Percentiles rank a stretch among this genome's conserved stretches.
phyloP scores from a whole-genome alignment of 2,329 filamentous ascomycete genomes.

The Domatiomyces globalis region DNA sequence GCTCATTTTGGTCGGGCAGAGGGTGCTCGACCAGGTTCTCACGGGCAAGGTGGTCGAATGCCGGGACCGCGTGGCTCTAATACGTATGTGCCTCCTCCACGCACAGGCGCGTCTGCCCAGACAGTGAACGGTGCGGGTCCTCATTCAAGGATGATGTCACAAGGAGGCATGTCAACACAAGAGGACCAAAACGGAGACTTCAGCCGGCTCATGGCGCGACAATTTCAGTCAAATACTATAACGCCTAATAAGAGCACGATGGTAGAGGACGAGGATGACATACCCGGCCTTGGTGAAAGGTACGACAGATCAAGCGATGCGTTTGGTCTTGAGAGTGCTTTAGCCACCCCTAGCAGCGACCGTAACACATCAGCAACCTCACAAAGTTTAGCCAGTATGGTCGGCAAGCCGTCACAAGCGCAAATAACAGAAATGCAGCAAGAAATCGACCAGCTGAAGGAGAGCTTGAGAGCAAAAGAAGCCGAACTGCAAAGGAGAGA shows the following conservation, averaged over 20 bases:
- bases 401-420: constrained; percentile 67
- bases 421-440: constrained; percentile 62
- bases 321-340: constrained; percentile 44
- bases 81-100: constrained; percentile 33
- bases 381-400: constrained; percentile 31
- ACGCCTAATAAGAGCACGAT: constrained; percentile 96
- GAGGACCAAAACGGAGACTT: constrained; percentile 32
- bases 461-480: constrained; percentile 54
- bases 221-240: constrained; percentile 89
- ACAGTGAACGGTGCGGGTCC: constrained; percentile 9
- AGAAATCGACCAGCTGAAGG: constrained; percentile 59
- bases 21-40: constrained; percentile 42
- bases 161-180: not conserved
- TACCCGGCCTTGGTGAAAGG: constrained; percentile 39
- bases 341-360: constrained; percentile 27
- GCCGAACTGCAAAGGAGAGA: constrained; percentile 52
- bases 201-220: constrained; percentile 68
- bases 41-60: constrained; percentile 38
- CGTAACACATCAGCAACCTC: constrained; percentile 36
- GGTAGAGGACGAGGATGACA: constrained; percentile 84
- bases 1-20: constrained; percentile 62
- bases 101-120: constrained; percentile 11
- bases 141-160: not conserved
- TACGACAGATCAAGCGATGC: constrained; percentile 48
- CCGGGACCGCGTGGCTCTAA: constrained; percentile 36